A percentile compares a stretch with the other conserved stretches of the same genome.
These are phyloP conservation scores for Cymbopogon citratus DNA, from an alignment of 176 grass and related monocot species.

Conservation along the genomic window DNA sequence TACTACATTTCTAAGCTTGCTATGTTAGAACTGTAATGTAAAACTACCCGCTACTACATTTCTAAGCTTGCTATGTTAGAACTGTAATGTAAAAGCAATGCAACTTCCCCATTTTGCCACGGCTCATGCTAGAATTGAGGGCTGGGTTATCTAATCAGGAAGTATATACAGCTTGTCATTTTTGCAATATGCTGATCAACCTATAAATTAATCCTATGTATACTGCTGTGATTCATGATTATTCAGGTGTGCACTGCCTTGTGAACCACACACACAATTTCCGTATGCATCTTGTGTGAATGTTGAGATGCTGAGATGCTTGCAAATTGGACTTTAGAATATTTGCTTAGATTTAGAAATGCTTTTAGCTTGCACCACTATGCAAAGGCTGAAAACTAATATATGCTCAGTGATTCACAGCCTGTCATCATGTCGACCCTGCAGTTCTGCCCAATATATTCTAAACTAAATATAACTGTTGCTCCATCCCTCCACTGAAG, in stretches of 20 bases:
- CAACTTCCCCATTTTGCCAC: background rate
- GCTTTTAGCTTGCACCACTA: background rate
- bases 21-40: background rate
- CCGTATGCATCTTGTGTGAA: background rate
- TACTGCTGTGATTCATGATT: background rate
- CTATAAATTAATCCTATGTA: background rate
- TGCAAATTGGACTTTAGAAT: background rate
- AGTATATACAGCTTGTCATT: background rate
- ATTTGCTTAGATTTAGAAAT: background rate
- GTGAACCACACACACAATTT: background rate
- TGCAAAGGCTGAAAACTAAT: background rate
- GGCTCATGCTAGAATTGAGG: background rate
- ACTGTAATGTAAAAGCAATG: background rate
- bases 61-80: conserved; percentile 3
- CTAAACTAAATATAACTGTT: background rate
- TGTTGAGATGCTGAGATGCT: background rate
- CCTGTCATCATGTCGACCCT: background rate
- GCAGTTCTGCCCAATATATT: background rate
- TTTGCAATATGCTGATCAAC: background rate
- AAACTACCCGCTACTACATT: background rate
- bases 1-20: background rate
- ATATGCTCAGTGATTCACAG: background rate
- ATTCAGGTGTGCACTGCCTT: background rate
- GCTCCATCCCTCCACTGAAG: background rate
- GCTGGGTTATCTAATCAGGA: background rate